Base-by-base conservation (phyloP, 352 stramenopile genomes). In the Aphanomyces stellatus region DNA sequence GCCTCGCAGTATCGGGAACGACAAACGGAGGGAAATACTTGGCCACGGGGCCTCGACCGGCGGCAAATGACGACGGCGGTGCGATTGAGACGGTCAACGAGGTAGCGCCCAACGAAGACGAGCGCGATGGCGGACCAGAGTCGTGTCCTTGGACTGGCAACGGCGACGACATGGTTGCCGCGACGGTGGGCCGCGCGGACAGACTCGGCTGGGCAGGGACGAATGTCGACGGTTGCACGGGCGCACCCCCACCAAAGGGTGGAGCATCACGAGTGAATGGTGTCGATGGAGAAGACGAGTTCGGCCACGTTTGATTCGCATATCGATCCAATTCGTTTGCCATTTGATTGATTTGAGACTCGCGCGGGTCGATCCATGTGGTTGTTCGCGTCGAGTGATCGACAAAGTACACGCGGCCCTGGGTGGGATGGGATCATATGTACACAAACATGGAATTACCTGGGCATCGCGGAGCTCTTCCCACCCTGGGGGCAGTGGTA, bases 341-440 rank as follows among this genome's bases (percentile, higher is more conserved):
- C 40, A 65, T 65, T 65, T 65, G 57, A 17, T 53, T 55, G 27
- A 65, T 11, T 51, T 65, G 57, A 19, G 74, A 76, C 55, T 88
- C 76, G 19, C 85, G 82, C 56, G 85, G 85, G 62, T 94, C 85
- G 63, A 91, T 76, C 85, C 85, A 94, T 61, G 85, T 87, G 4
- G 83, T 94, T 17, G 65, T 80, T 42, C 80, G 76, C 24, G 80
- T 86, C 51, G 77, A 90, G 71, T 93, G 85, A 72, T 93, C 77
- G 4, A 92, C 83, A 73, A 90, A 93, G 72, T 92, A 93, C 15
- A 92, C 74, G 48, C 83, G 78, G 2, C 85, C 85, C 31, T 65
- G 15, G 27, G 27, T 15, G 27, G 15, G 28, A 40, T 55, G 13
- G 4, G 4, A 30, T 25, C 19, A 51, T 31, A 65, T 33, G 17